phyloP scores from a whole-genome alignment of 129 eudicot species.

The Escallonia herrerae region DNA sequence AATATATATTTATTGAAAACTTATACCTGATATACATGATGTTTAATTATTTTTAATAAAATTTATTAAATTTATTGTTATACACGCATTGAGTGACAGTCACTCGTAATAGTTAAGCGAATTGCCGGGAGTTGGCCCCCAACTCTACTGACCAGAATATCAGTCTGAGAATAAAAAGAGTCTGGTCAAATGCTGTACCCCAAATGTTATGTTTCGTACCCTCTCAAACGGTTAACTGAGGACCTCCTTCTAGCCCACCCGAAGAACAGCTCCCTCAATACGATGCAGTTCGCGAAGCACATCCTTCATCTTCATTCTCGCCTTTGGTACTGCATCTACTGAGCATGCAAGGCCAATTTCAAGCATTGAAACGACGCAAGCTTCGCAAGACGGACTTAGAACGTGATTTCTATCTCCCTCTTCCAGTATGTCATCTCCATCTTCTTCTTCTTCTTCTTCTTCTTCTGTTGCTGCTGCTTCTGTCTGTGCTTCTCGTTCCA shows the following conservation, averaged over 20 bases:
- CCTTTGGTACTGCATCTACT: not conserved
- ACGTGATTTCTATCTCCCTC: not conserved
- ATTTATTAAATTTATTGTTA: too few species aligned
- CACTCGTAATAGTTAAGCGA: too few species aligned
- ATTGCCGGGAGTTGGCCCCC: too few species aligned
- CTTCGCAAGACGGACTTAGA: not conserved
- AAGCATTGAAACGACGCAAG: constrained; percentile 1
- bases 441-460: not conserved
- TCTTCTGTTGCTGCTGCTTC: not conserved
- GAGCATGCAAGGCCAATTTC: constrained; percentile 1
- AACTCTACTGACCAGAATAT: too few species aligned
- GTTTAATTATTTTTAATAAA: too few species aligned
- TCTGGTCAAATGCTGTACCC: too few species aligned
- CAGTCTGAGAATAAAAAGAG: too few species aligned
- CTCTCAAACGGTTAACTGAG: too few species aligned
- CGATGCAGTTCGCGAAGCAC: not conserved
- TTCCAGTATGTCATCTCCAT: not conserved
- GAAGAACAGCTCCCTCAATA: not conserved
- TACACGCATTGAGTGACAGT: too few species aligned
- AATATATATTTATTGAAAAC: too few species aligned
- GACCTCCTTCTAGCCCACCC: not conserved
- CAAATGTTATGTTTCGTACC: too few species aligned
- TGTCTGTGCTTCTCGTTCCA: not conserved
- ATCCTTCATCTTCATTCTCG: constrained; percentile 2
- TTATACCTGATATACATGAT: too few species aligned